Conservation (phyloP, 352 stramenopile species). For the Phytopythium montanum region DNA sequence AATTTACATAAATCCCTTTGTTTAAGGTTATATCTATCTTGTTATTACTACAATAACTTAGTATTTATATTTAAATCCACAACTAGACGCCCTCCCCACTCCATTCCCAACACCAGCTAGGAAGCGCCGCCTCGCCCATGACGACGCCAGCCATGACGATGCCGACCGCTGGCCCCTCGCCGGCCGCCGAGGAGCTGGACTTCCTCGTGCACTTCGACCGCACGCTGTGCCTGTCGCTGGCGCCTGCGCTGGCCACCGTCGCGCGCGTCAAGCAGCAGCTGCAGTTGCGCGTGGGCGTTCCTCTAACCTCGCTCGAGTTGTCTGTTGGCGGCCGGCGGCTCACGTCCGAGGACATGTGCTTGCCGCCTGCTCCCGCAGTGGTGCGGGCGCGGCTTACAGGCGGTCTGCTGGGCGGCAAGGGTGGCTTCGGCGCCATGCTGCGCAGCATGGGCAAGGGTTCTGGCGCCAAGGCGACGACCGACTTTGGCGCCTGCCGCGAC, state of each 20-base stretch:
- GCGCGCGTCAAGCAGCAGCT: slow-evolving; percentile 36
- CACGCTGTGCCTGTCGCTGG: slow-evolving; percentile 71
- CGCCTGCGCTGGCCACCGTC: slow-evolving; percentile 28
- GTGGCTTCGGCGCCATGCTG: slow-evolving; percentile 84
- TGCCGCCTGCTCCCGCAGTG: slow-evolving; percentile 51
- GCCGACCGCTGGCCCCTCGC: slow-evolving; percentile 23
- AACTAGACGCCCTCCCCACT: no score
- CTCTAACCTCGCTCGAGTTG: slow-evolving; percentile 46
- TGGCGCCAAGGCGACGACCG: slow-evolving; percentile 63
- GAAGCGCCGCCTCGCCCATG: no score
- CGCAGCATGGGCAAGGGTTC: slow-evolving; percentile 74
- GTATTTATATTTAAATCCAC: no score
- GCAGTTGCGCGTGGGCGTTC: slow-evolving; percentile 41
- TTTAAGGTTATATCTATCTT: no score
- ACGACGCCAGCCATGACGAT: neutral
- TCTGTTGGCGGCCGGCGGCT: slow-evolving; percentile 55
- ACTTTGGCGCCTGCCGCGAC: slow-evolving; percentile 79
- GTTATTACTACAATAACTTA: no score
- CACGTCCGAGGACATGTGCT: slow-evolving; percentile 18
- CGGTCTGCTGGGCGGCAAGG: slow-evolving; percentile 74
- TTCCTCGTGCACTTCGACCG: slow-evolving; percentile 82
- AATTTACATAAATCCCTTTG: no score
- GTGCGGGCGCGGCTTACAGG: slow-evolving; percentile 59
- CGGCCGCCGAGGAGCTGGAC: slow-evolving; percentile 30
- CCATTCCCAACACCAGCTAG: no score